Conservation (phyloP, 805 yeast genomes). For the Pichia cabralensis region DNA sequence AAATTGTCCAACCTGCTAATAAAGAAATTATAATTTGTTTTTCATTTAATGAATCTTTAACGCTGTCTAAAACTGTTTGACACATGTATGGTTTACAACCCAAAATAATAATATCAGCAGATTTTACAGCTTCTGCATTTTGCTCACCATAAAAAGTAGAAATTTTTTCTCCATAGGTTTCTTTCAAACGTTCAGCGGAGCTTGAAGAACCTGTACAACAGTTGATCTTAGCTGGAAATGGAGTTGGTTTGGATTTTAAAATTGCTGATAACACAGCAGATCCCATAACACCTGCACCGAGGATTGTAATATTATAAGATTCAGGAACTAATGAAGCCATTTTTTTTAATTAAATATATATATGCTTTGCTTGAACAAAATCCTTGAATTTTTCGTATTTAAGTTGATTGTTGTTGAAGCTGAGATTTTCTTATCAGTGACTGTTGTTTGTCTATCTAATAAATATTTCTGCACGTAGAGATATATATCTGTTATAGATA, state of each 20-base stretch:
- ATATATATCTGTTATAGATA: no score
- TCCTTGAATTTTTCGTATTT: no score
- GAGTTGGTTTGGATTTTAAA: constrained; percentile 37
- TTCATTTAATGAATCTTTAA: constrained; percentile 33
- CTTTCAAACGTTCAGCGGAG: constrained; percentile 39
- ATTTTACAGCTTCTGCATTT: constrained; percentile 49
- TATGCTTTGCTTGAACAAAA: no score
- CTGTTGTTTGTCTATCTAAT: no score
- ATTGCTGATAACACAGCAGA: constrained; percentile 83
- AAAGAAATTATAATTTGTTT: constrained; percentile 50
- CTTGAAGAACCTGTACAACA: constrained; percentile 61
- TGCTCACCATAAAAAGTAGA: constrained; percentile 38
- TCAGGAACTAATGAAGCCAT: no score
- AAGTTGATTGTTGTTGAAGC: no score
- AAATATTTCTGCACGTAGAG: no score
- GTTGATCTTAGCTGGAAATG: constrained; percentile 61
- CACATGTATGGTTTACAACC: constrained; percentile 85
- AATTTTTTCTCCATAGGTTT: constrained; percentile 42
- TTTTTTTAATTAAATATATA: no score
- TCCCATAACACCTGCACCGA: constrained; percentile 96
- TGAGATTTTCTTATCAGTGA: no score
- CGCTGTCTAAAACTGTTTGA: constrained; percentile 44
- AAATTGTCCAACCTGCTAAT: constrained; percentile 88
- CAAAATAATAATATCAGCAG: constrained; percentile 62
- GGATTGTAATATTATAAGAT: constrained; percentile 42